Conservation (phyloP, 352 stramenopile genomes). For the Paralagenidium karlingii region DNA sequence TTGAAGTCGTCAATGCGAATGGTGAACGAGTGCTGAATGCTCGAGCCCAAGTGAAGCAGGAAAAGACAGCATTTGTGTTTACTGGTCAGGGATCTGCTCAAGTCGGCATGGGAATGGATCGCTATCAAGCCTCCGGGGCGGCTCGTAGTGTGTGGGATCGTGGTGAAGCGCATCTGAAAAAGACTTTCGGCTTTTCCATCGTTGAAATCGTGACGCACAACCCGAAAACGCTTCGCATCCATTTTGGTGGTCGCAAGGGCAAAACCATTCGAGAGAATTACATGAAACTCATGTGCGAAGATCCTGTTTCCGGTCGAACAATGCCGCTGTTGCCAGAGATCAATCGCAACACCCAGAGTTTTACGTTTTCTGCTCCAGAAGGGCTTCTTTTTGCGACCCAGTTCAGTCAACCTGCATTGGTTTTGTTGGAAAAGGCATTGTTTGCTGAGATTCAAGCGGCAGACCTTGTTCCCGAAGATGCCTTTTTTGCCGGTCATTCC, state of each 20-base stretch:
- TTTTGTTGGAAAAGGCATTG: constrained; percentile 74
- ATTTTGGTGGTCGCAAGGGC: constrained; percentile 77
- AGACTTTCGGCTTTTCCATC: constrained; percentile 82
- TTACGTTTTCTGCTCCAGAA: constrained; percentile 61
- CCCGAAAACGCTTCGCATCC: constrained; percentile 65
- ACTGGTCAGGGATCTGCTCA: constrained; percentile 76
- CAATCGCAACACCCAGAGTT: constrained; percentile 65
- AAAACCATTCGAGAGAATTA: constrained; percentile 78
- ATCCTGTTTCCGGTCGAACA: constrained; percentile 32
- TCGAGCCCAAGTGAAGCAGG: constrained; percentile 51
- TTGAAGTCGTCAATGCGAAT: constrained; percentile 62
- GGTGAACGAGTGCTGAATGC: constrained; percentile 69
- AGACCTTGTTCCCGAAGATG: constrained; percentile 59
- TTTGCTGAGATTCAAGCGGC: constrained; percentile 69
- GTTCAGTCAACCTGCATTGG: constrained; percentile 74
- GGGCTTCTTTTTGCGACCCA: constrained; percentile 78
- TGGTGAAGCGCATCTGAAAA: constrained; percentile 51
- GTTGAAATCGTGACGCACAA: constrained; percentile 82
- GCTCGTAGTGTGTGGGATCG: constrained; percentile 73
- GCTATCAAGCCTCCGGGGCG: constrained; percentile 50
- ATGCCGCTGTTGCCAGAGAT: constrained; percentile 70
- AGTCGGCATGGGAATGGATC: constrained; percentile 84
- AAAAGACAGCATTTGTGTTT: constrained; percentile 70
- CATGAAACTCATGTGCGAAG: constrained; percentile 61
- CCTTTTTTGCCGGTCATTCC: constrained; percentile 78